Conservation (phyloP, 202 grass and related monocot genomes). For the Eragrostis tef region DNA sequence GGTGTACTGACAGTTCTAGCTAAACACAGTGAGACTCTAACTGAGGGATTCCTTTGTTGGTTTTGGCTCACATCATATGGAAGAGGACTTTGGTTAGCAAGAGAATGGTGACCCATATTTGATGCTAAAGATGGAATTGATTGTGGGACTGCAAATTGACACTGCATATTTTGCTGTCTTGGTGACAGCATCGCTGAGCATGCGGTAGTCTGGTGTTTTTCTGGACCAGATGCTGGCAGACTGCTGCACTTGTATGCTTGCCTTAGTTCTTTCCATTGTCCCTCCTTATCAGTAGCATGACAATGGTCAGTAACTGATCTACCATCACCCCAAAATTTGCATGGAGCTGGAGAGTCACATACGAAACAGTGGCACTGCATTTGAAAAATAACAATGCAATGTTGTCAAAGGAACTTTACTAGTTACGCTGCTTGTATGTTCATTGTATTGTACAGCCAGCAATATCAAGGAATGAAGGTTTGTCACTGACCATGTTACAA, state of each 20-base stretch:
- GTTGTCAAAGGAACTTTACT: background rate
- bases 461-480: slow-evolving; percentile 11
- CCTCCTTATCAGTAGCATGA: slow-evolving; percentile 82
- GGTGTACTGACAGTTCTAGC: slow-evolving; percentile 39
- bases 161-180: slow-evolving; percentile 40
- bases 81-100: slow-evolving; percentile 40
- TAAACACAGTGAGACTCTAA: slow-evolving; percentile 49
- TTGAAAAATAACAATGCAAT: slow-evolving; percentile 38
- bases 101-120: slow-evolving; percentile 49
- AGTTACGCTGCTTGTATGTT: slow-evolving; percentile 12
- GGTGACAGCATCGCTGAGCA: slow-evolving; percentile 22
- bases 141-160: slow-evolving; percentile 32
- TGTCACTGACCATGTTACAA: slow-evolving; percentile 76
- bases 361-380: slow-evolving; percentile 97
- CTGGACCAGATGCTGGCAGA: slow-evolving; percentile 47
- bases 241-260: slow-evolving; percentile 52
- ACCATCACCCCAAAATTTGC: slow-evolving; percentile 71
- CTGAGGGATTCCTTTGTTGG: slow-evolving; percentile 43
- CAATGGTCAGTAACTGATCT: slow-evolving; percentile 62
- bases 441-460: slow-evolving; percentile 17
- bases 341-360: slow-evolving; percentile 84
- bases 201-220: slow-evolving; percentile 34
- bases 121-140: slow-evolving; percentile 34
- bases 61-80: slow-evolving; percentile 42
- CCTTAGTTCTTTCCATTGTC: slow-evolving; percentile 63